Evolutionary conservation across 2,329 filamentous ascomycete species (phyloP), one percentile per base, ranked within the genome.

Genomic region (Penicillium sp.): DNA sequence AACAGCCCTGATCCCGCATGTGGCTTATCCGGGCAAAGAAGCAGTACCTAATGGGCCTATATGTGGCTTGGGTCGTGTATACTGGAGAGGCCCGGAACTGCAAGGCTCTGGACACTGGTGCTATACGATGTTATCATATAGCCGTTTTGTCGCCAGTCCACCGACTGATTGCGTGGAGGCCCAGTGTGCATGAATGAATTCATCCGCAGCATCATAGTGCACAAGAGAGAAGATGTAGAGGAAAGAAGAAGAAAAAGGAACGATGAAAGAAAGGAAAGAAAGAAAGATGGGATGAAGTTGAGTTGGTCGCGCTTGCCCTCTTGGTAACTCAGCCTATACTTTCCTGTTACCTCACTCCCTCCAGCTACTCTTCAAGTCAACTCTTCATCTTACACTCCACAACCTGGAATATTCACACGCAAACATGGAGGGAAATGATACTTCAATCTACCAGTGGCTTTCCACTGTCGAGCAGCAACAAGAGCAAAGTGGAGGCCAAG

Each of bases 11-110:
- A 11, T n/a, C 30, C 25, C 25, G n/a, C n/a, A 9, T n/a, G 27
- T 54, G 46, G 36, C 42, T 44, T 10, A 35, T 40, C 29, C 8
- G 35, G n/a, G 31, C 14, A 45, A 52, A 55, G 45, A 43, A 53
- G 47, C 44, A 40, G 19, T 38, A 42, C 41, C 19, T 30, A 13
- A 28, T 49, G 5, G 55, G 52, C 53, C 58, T 57, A 59, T 53
- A 50, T 52, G 44, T 53, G 57, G 58, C 53, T 55, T 55, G 46
- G 50, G 46, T 51, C 48, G 46, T 57, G 43, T 35, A 29, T 53
- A 31, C 27, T 52, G 57, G 55, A 44, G 48, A 42, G 40, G 50
- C n/a, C n/a, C n/a, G n/a, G n/a, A n/a, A n/a, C n/a, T n/a, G n/a
- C n/a, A n/a, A n/a, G n/a, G n/a, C n/a, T n/a, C n/a, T n/a, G n/a